These are phyloP conservation scores for Fraxinus baroniana DNA, from an alignment of 305 asterid species.

Conservation along the genomic window DNA sequence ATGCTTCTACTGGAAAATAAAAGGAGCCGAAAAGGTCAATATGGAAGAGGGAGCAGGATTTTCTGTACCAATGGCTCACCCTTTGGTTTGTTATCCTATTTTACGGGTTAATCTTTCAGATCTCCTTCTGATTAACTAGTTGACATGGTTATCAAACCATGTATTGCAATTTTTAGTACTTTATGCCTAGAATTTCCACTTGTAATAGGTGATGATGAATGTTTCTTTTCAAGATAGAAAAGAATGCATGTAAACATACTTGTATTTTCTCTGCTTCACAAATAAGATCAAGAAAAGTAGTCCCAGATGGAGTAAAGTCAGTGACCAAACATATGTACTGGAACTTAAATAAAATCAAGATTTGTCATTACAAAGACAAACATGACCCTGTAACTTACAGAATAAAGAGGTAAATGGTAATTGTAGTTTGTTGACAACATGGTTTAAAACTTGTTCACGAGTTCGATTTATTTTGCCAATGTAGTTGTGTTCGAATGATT, in stretches of 20 bases:
- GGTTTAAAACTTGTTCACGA: not conserved
- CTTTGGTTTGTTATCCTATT: constrained; percentile 36
- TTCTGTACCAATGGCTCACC: constrained; percentile 37
- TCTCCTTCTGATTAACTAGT: not conserved
- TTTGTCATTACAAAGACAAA: not conserved
- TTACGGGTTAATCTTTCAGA: constrained; percentile 5
- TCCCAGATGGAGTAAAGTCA: not conserved
- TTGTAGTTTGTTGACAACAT: not conserved
- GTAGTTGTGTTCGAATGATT: not conserved
- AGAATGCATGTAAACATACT: not conserved
- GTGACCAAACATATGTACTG: not conserved
- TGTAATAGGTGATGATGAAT: not conserved
- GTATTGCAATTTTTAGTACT: not conserved
- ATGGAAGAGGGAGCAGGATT: constrained; percentile 47
- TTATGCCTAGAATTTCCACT: not conserved
- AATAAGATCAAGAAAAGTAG: not conserved
- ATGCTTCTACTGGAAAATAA: constrained; percentile 39
- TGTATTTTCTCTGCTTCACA: not conserved
- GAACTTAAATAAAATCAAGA: not conserved
- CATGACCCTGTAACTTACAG: not conserved
- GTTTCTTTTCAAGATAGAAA: not conserved
- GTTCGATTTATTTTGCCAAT: not conserved
- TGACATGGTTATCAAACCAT: not conserved
- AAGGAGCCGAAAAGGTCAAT: constrained; percentile 28
- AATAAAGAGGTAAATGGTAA: not conserved